Base-by-base conservation (phyloP, 768 basidiomycete genomes). In the Kwoniella dendrophila region DNA sequence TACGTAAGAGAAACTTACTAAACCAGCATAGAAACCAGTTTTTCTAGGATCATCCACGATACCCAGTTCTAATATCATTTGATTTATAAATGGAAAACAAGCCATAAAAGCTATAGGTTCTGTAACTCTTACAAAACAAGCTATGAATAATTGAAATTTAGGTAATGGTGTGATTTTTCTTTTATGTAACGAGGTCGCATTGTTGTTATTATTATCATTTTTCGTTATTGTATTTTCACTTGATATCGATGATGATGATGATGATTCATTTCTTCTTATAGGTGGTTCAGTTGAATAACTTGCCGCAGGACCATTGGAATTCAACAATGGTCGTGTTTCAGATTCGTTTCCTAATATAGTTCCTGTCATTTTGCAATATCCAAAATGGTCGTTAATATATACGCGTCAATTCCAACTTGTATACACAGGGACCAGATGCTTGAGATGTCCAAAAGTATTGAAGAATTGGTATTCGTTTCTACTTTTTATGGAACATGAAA, bases 51-150 rank as follows among this genome's bases (percentile, higher is more conserved):
- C 67, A 4, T 65, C 53, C n/a, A 64, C 72, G 10, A 59, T 68
- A 0, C 68, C 68, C 27, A 71, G 24, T 30, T 74, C 68, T 18
- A 74, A 32, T 32, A 74, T 43, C 72, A 74, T 74, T 56, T 74
- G 70, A 36, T 74, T 71, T 67, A 74, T 62, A 56, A 69, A 74
- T 14, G 72, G 72, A 62, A 74, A 74, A 62, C 33, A 71, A 56
- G 51, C 67, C 62, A 54, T 69, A 60, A 59, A 71, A 60, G 55
- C 64, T 51, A 74, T 68, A 14, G 72, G 72, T 26, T 74, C 72
- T 7, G 67, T 64, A 1, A 67, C 62, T 14, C 72, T 50, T 22
- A 74, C 56, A 50, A 74, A 68, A 50, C 63, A 74, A 33, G 70
- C 58, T 16, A 74, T 55, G n/a, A 56, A 51, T 4, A 74, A 40